Percentiles rank a stretch among this genome's conserved stretches.
Conservation (phyloP, 148 eudicot genomes). For the Pouteria glomerata region DNA sequence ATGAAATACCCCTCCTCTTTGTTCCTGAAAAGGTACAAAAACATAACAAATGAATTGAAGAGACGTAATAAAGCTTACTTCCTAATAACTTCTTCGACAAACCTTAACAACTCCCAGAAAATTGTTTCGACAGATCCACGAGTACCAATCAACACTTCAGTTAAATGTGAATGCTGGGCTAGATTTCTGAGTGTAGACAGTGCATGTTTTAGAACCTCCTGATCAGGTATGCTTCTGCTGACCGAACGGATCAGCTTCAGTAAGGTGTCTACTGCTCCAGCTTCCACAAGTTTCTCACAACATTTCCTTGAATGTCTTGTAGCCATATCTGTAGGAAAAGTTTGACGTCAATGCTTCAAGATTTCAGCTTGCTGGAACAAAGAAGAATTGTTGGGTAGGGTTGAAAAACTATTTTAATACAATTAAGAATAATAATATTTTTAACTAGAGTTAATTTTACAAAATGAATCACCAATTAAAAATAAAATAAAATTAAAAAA, state of each 20-base stretch:
- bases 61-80: background rate
- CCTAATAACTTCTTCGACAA: constrained; percentile 13
- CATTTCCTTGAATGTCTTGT: constrained; percentile 81
- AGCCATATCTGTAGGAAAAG: constrained; percentile 52
- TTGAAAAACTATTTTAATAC: no score
- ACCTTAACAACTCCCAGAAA: constrained; percentile 66
- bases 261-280: constrained; percentile 70
- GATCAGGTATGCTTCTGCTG: constrained; percentile 95
- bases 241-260: constrained; percentile 67
- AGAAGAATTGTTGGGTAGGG: no score
- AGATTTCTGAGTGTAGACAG: constrained; percentile 83
- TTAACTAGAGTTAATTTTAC: no score
- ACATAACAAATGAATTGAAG: constrained; percentile 7
- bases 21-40: constrained; percentile 44
- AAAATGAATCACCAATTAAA: no score
- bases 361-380: background rate
- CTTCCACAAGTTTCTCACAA: constrained; percentile 88
- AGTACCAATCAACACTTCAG: constrained; percentile 47
- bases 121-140: constrained; percentile 51
- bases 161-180: constrained; percentile 59
- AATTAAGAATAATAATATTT: no score
- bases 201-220: constrained; percentile 75
- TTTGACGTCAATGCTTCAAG: background rate
- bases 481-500: no score
- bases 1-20: constrained; percentile 86